Conservation (phyloP, 345 rosid species). For the Geranium brycei region DNA sequence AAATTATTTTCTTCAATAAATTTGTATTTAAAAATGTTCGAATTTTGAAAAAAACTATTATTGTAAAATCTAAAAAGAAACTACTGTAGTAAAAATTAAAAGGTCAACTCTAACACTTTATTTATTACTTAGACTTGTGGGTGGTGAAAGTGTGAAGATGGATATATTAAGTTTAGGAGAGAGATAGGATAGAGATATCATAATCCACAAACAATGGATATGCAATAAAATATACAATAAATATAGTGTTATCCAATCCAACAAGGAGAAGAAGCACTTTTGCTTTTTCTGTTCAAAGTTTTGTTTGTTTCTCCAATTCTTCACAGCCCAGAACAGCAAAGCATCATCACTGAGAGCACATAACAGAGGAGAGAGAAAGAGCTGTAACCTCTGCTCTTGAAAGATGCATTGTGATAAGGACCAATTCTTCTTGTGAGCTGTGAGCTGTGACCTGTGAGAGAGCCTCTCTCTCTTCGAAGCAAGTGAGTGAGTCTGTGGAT, state of each 20-base stretch:
- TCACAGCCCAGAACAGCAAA: conserved; percentile 8
- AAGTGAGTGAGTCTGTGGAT: too few species aligned
- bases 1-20: too few species aligned
- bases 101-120: too few species aligned
- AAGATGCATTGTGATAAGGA: conserved; percentile 25
- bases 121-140: too few species aligned
- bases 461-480: conserved; percentile 1
- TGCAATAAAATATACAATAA: too few species aligned
- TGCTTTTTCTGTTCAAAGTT: conserved; percentile 13
- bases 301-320: conserved; percentile 8
- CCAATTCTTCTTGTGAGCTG: conserved; percentile 2
- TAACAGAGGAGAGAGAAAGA: background rate
- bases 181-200: background rate
- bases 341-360: conserved; percentile 9
- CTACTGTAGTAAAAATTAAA: too few species aligned
- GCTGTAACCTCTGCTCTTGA: conserved; percentile 7
- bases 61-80: too few species aligned
- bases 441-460: background rate
- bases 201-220: too few species aligned
- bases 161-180: too few species aligned
- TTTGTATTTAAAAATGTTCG: too few species aligned
- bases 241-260: conserved; percentile 17
- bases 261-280: conserved; percentile 7
- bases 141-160: too few species aligned
- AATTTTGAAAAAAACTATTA: too few species aligned